Conservation (phyloP, 805 yeast genomes). For the Kluyveromyces siamensis region DNA sequence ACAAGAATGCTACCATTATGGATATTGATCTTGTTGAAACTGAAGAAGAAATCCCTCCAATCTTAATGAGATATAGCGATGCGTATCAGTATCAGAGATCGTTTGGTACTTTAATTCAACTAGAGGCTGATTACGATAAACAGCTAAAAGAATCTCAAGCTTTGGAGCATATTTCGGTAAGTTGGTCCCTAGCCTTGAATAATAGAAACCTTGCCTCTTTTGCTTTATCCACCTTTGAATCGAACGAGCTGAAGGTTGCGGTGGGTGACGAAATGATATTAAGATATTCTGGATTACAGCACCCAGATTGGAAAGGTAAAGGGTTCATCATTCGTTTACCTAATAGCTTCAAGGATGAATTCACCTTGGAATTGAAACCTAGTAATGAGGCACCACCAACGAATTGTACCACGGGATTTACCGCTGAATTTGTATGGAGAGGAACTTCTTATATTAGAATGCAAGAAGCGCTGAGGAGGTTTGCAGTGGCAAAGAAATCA, state of each 20-base stretch:
- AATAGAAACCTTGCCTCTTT: constrained; percentile 63
- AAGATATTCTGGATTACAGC: constrained; percentile 47
- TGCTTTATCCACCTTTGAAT: constrained; percentile 56
- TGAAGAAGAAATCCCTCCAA: constrained; percentile 57
- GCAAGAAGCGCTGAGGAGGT: constrained; percentile 65
- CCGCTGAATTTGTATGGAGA: constrained; percentile 86
- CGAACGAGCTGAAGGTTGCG: constrained; percentile 56
- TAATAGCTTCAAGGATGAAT: constrained; percentile 52
- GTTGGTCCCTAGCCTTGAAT: constrained; percentile 64
- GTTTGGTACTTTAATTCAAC: constrained; percentile 72
- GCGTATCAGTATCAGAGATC: constrained; percentile 79
- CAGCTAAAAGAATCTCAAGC: constrained; percentile 69
- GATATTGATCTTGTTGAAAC: constrained; percentile 49
- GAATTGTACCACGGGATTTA: constrained; percentile 52
- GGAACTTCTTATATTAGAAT: constrained; percentile 75
- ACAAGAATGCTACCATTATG: constrained; percentile 60
- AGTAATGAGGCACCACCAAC: constrained; percentile 39
- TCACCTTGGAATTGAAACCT: constrained; percentile 58
- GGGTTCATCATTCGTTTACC: constrained; percentile 74
- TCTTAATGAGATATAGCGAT: constrained; percentile 67
- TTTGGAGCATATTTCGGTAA: constrained; percentile 59
- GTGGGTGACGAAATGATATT: constrained; percentile 79
- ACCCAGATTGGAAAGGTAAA: constrained; percentile 58
- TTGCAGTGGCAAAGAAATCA: constrained; percentile 63
- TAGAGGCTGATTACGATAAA: constrained; percentile 76